phyloP scores from a whole-genome alignment of 345 rosid genomes.

The Combretum micranthum region DNA sequence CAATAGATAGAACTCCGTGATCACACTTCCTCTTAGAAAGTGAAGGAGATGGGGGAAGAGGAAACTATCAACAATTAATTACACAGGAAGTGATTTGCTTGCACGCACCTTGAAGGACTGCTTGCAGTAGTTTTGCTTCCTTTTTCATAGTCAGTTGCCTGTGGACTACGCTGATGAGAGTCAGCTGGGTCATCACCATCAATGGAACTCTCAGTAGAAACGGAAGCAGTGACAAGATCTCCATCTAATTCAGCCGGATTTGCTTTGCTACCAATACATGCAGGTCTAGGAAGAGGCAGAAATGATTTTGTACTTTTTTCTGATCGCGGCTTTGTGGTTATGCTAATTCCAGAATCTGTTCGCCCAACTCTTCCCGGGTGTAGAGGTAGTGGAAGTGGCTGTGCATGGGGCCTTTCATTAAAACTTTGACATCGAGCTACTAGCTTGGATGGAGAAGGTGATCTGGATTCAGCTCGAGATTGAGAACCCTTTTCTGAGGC shows the following conservation, averaged over 20 bases:
- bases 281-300: constrained; percentile 67
- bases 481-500: constrained; percentile 58
- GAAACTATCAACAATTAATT: not conserved
- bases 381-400: constrained; percentile 80
- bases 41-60: not conserved
- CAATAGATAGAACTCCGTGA: constrained; percentile 7
- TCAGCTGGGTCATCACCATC: constrained; percentile 58
- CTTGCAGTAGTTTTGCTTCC: constrained; percentile 43
- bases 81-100: not conserved
- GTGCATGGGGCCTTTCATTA: constrained; percentile 61
- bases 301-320: constrained; percentile 39
- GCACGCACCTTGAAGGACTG: constrained; percentile 58
- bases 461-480: constrained; percentile 63
- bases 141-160: constrained; percentile 68
- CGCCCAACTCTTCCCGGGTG: constrained; percentile 28
- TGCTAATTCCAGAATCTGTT: constrained; percentile 43
- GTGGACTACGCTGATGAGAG: constrained; percentile 55
- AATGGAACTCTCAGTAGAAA: constrained; percentile 57
- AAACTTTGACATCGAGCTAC: constrained; percentile 84
- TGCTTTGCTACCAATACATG: constrained; percentile 31
- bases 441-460: constrained; percentile 61
- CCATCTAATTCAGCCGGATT: constrained; percentile 40
- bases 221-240: constrained; percentile 60
- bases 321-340: constrained; percentile 36
- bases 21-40: not conserved